Conservation (phyloP, 306 rosid genomes). For the Quercus bicolor region DNA sequence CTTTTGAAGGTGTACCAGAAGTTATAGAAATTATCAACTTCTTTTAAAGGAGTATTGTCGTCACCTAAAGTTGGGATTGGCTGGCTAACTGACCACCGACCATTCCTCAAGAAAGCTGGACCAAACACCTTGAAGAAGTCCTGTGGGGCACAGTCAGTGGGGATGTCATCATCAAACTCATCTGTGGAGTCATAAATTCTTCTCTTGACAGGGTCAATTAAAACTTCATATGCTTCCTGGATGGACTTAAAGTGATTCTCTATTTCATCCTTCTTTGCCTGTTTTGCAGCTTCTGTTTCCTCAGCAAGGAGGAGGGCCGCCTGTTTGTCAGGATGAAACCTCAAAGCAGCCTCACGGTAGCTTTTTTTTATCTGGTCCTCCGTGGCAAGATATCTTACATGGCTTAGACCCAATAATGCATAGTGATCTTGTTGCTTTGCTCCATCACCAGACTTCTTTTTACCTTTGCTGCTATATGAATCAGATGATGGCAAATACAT, state of each 20-base stretch:
- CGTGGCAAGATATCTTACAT: conserved; percentile 89
- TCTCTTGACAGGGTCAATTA: conserved; percentile 78
- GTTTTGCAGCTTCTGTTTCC: conserved; percentile 77
- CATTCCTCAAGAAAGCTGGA: conserved; percentile 93
- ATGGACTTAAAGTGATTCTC: conserved; percentile 84
- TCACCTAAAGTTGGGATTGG: conserved; percentile 85
- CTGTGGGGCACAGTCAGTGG: conserved; percentile 88
- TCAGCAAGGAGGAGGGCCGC: conserved; percentile 82
- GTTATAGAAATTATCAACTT: conserved; percentile 76
- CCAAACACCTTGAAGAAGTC: conserved; percentile 93
- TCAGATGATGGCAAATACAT: conserved; percentile 57
- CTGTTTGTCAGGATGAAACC: conserved; percentile 93
- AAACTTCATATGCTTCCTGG: conserved; percentile 86
- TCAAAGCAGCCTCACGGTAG: conserved; percentile 94
- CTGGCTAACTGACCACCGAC: conserved; percentile 86
- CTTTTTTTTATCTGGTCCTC: conserved; percentile 92
- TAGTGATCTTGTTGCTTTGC: conserved; percentile 90
- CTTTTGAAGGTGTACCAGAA: conserved; percentile 94
- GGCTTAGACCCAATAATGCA: conserved; percentile 84
- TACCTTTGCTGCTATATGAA: conserved; percentile 84
- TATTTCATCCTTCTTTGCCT: conserved; percentile 82
- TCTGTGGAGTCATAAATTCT: conserved; percentile 97
- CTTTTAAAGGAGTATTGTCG: conserved; percentile 56
- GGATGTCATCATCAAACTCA: conserved; percentile 95
- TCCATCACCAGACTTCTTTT: conserved; percentile 73